Evolutionary conservation across 805 yeast genomes (phyloP).

Genomic region (Cyberlindnera veronae): DNA sequence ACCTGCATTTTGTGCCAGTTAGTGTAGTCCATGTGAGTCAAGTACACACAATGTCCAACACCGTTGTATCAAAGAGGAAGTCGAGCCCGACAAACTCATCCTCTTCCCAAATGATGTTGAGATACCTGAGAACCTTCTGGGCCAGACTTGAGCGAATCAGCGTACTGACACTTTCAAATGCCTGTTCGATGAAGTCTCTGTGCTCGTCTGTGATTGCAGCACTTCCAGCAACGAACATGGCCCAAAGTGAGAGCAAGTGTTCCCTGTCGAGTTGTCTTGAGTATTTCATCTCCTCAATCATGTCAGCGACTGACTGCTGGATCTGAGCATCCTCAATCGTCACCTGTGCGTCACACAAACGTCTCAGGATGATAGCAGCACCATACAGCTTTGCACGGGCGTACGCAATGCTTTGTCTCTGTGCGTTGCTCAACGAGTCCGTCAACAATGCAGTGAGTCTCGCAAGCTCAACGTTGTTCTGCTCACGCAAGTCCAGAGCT

Average conservation of each 20-base stretch:
- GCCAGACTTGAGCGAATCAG: constrained; percentile 20
- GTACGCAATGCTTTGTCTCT: constrained; percentile 17
- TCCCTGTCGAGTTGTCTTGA: constrained; percentile 10
- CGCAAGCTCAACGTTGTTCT: constrained; percentile 3
- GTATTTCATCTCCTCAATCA: constrained; percentile 13
- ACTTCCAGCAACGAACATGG: constrained; percentile 25
- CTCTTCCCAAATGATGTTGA: constrained; percentile 25
- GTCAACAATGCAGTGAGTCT: constrained; percentile 2
- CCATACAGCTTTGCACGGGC: constrained; percentile 18
- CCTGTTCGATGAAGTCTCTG: constrained; percentile 10
- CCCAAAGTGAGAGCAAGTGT: constrained; percentile 21
- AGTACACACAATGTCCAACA: constrained; percentile 24
- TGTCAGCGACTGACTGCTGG: constrained; percentile 13
- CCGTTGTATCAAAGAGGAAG: constrained; percentile 26
- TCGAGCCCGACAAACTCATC: constrained; percentile 22
- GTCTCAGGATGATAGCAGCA: constrained; percentile 18
- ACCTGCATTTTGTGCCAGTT: no score
- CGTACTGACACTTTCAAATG: constrained; percentile 15
- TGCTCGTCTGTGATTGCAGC: constrained; percentile 14
- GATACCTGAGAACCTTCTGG: constrained; percentile 23
- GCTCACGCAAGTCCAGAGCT: constrained; percentile 10
- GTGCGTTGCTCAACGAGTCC: constrained; percentile 5
- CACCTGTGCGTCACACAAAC: constrained; percentile 13
- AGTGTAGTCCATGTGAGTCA: constrained; percentile 1
- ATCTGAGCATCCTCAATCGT: constrained; percentile 10